Evolutionary conservation across 208 protist species (phyloP).

Genomic region (Histomonas meleagridis): DNA sequence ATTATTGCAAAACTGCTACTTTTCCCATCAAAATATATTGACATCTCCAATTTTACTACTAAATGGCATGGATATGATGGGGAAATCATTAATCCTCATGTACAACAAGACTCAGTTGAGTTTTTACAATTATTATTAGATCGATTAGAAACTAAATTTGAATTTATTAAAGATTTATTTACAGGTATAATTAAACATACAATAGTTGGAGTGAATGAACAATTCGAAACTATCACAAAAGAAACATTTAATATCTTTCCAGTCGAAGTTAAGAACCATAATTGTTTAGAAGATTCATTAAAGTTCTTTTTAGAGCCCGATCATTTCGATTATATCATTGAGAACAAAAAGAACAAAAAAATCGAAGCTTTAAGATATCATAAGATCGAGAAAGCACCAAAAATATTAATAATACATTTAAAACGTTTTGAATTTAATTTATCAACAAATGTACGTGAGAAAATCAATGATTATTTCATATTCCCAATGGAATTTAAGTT

Average conservation of each 20-base stretch:
- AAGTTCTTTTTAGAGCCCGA: not conserved
- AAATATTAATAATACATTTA: not conserved
- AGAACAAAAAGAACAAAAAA: not conserved
- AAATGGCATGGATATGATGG: not conserved
- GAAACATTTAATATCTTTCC: not conserved
- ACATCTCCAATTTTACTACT: not conserved
- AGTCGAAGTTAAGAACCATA: not conserved
- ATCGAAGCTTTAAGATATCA: not conserved
- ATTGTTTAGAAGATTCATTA: not conserved
- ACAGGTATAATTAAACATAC: not conserved
- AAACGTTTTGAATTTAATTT: not conserved
- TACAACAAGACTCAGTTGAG: conserved; percentile 14
- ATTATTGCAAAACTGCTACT: not conserved
- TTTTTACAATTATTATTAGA: conserved; percentile 11
- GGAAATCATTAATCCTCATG: not conserved
- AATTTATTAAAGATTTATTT: not conserved
- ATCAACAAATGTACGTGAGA: not conserved
- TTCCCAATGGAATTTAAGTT: not conserved
- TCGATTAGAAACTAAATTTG: not conserved
- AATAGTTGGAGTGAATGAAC: not conserved
- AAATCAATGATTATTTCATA: not conserved
- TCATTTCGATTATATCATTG: not conserved
- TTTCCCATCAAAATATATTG: not conserved
- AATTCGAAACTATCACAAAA: too few species aligned
- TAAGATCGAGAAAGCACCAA: not conserved